Evolutionary conservation across 1,139 yeast genomes (phyloP).

Genomic region (Sugiyamaella pinicola): DNA sequence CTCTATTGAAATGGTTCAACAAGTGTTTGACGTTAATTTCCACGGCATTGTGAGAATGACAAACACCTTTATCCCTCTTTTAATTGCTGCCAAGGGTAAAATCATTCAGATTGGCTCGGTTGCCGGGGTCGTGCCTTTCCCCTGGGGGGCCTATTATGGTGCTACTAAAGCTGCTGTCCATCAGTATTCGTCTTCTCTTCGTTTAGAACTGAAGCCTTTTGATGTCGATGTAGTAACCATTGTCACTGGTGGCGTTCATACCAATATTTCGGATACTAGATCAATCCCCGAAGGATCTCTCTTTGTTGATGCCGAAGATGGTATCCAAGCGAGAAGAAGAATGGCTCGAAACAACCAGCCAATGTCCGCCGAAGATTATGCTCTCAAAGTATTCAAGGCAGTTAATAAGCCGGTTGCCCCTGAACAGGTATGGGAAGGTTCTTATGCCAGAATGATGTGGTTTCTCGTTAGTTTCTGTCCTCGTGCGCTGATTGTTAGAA

Average conservation of each 20-base stretch:
- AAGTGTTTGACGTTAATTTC: conserved; percentile 68
- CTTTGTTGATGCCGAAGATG: conserved; percentile 50
- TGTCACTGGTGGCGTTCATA: conserved; percentile 67
- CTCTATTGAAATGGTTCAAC: conserved; percentile 55
- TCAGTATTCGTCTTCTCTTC: conserved; percentile 62
- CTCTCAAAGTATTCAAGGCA: conserved; percentile 51
- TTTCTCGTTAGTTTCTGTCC: conserved; percentile 48
- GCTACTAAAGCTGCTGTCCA: conserved; percentile 78
- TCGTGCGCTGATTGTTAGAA: conserved; percentile 51
- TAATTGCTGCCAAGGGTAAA: conserved; percentile 69
- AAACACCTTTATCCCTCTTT: conserved; percentile 57
- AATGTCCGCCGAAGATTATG: conserved; percentile 59
- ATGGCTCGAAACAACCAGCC: conserved; percentile 67
- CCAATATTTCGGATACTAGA: conserved; percentile 61
- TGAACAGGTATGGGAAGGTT: conserved; percentile 58
- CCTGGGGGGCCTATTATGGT: conserved; percentile 69
- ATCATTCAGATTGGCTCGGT: conserved; percentile 76
- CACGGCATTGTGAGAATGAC: conserved; percentile 67
- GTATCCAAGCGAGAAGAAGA: conserved; percentile 55
- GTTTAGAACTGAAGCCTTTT: conserved; percentile 71
- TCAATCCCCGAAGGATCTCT: conserved; percentile 58
- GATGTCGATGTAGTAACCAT: conserved; percentile 72
- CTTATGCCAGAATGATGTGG: conserved; percentile 47
- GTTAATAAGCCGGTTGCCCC: conserved; percentile 51
- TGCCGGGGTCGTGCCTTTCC: conserved; percentile 68